phyloP scores from a whole-genome alignment of 306 rosid species.

The Boehmeria nivea region DNA sequence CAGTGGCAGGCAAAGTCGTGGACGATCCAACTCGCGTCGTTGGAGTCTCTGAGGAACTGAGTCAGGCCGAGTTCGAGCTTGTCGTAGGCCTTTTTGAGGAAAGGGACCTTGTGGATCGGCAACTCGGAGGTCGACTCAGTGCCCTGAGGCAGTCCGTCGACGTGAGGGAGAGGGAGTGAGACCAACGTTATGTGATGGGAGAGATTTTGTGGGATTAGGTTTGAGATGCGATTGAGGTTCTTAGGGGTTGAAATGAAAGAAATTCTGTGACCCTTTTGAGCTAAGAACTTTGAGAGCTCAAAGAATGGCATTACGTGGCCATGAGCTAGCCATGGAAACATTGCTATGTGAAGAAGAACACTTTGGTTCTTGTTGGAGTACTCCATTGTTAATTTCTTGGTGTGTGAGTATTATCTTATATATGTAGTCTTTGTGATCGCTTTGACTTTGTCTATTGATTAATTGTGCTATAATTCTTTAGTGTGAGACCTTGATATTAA shows the following conservation, averaged over 20 bases:
- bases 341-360: constrained; percentile 12
- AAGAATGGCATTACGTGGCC: constrained; percentile 23
- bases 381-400: constrained; percentile 9
- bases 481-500: no score
- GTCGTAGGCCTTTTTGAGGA: constrained; percentile 28
- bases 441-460: no score
- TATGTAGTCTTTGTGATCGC: no score
- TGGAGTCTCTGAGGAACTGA: background rate
- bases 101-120: constrained; percentile 8
- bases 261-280: constrained; percentile 27
- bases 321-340: constrained; percentile 28
- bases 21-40: constrained; percentile 14
- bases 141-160: constrained; percentile 7
- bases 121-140: constrained; percentile 29
- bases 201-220: background rate
- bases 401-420: no score
- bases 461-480: no score
- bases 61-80: constrained; percentile 3
- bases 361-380: background rate
- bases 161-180: constrained; percentile 14
- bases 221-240: constrained; percentile 14
- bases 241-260: constrained; percentile 29
- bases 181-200: constrained; percentile 7
- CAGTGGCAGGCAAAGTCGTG: constrained; percentile 10
- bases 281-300: constrained; percentile 17